phyloP scores from a whole-genome alignment of 2,329 filamentous ascomycete genomes.

The Geosmithia flava region DNA sequence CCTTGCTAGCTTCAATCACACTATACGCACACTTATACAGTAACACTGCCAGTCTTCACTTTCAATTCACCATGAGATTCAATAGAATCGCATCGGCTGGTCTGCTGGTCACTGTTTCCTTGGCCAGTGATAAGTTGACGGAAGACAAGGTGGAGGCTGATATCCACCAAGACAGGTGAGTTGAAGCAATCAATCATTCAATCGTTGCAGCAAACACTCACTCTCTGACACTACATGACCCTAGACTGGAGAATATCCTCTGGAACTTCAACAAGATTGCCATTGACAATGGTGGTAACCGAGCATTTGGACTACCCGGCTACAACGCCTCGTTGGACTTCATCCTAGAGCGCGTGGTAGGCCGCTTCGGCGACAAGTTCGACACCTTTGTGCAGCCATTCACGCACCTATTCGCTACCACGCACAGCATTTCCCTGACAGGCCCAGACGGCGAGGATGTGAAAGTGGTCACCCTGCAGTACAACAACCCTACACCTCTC shows the following conservation, averaged over 20 bases:
- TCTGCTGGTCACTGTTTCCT: constrained; percentile 4
- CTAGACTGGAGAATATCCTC: constrained; percentile 40
- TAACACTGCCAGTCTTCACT: background rate
- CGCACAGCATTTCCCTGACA: constrained; percentile 25
- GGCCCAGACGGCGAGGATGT: constrained; percentile 32
- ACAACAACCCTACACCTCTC: constrained; percentile 30
- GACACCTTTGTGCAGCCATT: constrained; percentile 33
- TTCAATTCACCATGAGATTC: constrained; percentile 7
- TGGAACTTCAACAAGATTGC: constrained; percentile 41
- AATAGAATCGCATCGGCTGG: constrained; percentile 4
- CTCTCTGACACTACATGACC: background rate
- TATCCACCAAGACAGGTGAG: constrained; percentile 24
- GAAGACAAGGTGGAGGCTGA: constrained; percentile 25
- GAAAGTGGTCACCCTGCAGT: constrained; percentile 27
- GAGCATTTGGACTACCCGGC: constrained; percentile 46
- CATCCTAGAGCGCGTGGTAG: constrained; percentile 31
- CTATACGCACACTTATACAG: too few relatives aligned
- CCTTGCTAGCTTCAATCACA: too few relatives aligned
- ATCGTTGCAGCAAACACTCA: background rate
- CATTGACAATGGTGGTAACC: constrained; percentile 41
- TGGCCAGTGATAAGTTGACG: constrained; percentile 20
- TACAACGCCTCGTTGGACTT: constrained; percentile 47
- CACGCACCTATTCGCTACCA: constrained; percentile 30
- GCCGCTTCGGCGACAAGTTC: constrained; percentile 24
- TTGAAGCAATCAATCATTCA: background rate